phyloP scores from a whole-genome alignment of 352 stramenopile genomes.

The Lagenidium giganteum region DNA sequence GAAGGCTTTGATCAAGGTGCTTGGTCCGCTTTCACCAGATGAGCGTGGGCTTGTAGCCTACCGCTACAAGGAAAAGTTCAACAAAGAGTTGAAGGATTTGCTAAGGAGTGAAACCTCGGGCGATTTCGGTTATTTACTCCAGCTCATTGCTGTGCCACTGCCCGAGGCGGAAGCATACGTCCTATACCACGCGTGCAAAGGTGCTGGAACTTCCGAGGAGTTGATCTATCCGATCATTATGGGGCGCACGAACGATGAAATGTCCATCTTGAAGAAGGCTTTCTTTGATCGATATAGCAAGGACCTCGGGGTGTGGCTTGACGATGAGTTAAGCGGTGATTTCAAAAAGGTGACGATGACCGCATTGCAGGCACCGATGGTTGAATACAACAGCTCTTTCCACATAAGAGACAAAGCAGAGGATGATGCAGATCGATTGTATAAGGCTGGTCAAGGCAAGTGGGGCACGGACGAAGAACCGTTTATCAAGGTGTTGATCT shows the following conservation, averaged over 20 bases:
- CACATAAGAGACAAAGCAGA: slow-evolving; percentile 63
- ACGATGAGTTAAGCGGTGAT: slow-evolving; percentile 31
- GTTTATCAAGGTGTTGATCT: slow-evolving; percentile 59
- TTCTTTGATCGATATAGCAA: slow-evolving; percentile 39
- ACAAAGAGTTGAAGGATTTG: slow-evolving; percentile 1
- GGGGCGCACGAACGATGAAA: slow-evolving; percentile 27
- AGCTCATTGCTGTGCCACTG: slow-evolving; percentile 44
- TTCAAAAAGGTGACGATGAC: slow-evolving; percentile 29
- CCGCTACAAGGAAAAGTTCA: slow-evolving; percentile 2
- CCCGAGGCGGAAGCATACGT: slow-evolving; percentile 58
- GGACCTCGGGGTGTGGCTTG: slow-evolving; percentile 25
- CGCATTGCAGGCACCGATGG: slow-evolving; percentile 20
- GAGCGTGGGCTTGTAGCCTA: slow-evolving; percentile 12
- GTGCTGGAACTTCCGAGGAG: slow-evolving; percentile 47
- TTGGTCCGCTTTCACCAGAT: neutral
- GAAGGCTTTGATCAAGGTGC: slow-evolving; percentile 39
- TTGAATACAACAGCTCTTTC: slow-evolving; percentile 29
- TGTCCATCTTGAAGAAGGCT: slow-evolving; percentile 39
- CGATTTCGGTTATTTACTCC: slow-evolving; percentile 50
- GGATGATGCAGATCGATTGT: slow-evolving; percentile 54
- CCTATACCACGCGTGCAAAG: slow-evolving; percentile 55
- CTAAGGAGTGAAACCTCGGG: slow-evolving; percentile 61
- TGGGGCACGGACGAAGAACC: slow-evolving; percentile 67
- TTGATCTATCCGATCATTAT: slow-evolving; percentile 50
- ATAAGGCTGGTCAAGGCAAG: slow-evolving; percentile 75